A percentile compares a stretch with the other conserved stretches of the same genome.
Conservation (phyloP, 805 yeast genomes). For the Metschnikowia borealis region DNA sequence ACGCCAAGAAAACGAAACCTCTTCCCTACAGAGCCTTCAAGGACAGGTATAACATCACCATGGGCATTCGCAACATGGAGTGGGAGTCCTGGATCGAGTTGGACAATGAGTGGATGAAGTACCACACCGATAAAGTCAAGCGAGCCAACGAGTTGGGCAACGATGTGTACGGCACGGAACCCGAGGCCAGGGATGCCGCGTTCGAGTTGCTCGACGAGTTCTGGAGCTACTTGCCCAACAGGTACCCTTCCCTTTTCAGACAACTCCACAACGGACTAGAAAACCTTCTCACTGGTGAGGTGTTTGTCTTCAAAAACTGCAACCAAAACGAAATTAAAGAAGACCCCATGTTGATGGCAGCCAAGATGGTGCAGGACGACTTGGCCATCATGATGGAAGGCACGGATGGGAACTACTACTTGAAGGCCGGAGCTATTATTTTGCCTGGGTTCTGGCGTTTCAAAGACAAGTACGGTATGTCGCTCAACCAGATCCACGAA, state of each 20-base stretch:
- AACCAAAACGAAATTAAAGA: conserved; percentile 18
- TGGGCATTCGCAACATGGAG: conserved; percentile 66
- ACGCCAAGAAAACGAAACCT: conserved; percentile 46
- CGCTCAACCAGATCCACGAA: conserved; percentile 56
- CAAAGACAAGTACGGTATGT: conserved; percentile 53
- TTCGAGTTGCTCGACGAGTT: conserved; percentile 54
- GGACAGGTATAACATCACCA: conserved; percentile 59
- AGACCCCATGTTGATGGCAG: conserved; percentile 59
- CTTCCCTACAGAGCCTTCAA: conserved; percentile 65
- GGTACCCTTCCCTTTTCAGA: conserved; percentile 55
- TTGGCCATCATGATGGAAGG: conserved; percentile 63
- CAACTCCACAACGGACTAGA: conserved; percentile 45
- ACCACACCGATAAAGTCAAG: conserved; percentile 48
- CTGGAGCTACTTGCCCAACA: conserved; percentile 47
- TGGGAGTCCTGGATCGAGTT: conserved; percentile 63
- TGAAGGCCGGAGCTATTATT: conserved; percentile 59
- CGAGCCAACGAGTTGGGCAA: conserved; percentile 46
- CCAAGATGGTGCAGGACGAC: conserved; percentile 61
- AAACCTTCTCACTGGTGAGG: conserved; percentile 53
- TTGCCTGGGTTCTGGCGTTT: conserved; percentile 71
- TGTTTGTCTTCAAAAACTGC: conserved; percentile 28
- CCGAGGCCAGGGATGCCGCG: conserved; percentile 51
- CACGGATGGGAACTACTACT: conserved; percentile 51
- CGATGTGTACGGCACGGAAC: conserved; percentile 48
- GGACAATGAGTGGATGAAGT: conserved; percentile 61